phyloP scores from a whole-genome alignment of 1,284 basidiomycete species.

The Moesziomyces antarcticus region DNA sequence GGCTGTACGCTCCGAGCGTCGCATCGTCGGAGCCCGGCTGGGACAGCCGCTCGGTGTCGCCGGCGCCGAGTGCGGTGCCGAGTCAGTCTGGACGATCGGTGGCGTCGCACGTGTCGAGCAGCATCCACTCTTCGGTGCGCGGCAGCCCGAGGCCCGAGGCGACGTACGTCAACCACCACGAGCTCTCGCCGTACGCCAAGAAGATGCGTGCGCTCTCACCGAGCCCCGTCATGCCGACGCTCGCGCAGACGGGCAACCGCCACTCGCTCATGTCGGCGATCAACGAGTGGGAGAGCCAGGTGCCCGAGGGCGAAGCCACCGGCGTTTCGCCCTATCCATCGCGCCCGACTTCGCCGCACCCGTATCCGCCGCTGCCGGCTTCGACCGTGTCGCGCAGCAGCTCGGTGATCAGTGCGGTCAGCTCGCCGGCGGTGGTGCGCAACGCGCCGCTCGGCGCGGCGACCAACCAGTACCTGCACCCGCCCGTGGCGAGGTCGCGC shows the following conservation, averaged over 20 bases:
- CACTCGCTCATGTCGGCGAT: conserved; percentile 60
- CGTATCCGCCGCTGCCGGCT: conserved; percentile 46
- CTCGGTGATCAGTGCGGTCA: conserved; percentile 48
- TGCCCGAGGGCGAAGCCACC: conserved; percentile 17
- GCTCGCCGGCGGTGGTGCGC: conserved; percentile 52
- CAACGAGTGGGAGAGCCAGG: conserved; percentile 62
- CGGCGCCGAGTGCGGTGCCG: conserved; percentile 43
- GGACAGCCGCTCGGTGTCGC: conserved; percentile 41
- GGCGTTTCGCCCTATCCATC: conserved; percentile 31
- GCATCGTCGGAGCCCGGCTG: conserved; percentile 30
- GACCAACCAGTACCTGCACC: conserved; percentile 58
- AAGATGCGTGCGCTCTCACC: conserved; percentile 54
- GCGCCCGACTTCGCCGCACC: conserved; percentile 29
- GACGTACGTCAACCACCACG: conserved; percentile 48
- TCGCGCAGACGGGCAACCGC: conserved; percentile 33
- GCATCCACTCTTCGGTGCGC: conserved; percentile 40
- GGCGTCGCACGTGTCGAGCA: conserved; percentile 52
- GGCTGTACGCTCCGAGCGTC: conserved; percentile 29
- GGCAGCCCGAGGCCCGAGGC: conserved; percentile 44
- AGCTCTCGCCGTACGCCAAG: conserved; percentile 47
- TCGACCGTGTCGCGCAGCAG: conserved; percentile 47
- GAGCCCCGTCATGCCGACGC: conserved; percentile 27
- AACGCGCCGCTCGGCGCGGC: conserved; percentile 61
- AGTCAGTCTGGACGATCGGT: conserved; percentile 49
- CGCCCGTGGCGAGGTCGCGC: conserved; percentile 43